Evolutionary conservation across 371 early-diverging fungal genomes (phyloP).

Genomic region (Encephalitozoon hellem): DNA sequence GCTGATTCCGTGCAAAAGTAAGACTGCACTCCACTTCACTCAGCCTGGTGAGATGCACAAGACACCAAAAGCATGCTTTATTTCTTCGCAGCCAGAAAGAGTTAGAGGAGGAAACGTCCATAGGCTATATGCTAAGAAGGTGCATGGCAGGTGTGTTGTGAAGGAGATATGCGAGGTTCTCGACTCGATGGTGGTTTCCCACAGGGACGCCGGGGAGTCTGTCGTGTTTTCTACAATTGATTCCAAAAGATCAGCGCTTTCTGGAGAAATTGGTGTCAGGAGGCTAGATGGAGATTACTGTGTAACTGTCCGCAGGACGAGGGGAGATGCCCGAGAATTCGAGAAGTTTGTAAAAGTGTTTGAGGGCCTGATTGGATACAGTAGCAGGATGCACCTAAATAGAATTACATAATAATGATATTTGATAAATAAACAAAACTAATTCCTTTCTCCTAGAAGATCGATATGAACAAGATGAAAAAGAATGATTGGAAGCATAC

Average conservation of each 20-base stretch:
- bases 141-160: background rate
- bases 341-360: conserved; percentile 51
- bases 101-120: conserved; percentile 14
- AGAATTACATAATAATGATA: background rate
- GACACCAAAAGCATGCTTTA: background rate
- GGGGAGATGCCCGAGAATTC: conserved; percentile 58
- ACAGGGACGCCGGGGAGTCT: background rate
- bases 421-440: background rate
- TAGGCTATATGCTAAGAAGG: conserved; percentile 38
- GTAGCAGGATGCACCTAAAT: background rate
- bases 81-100: conserved; percentile 50
- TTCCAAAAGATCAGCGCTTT: conserved; percentile 44
- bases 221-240: conserved; percentile 57
- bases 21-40: conserved; percentile 13
- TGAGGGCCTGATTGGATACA: background rate
- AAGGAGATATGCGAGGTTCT: conserved; percentile 13
- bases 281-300: conserved; percentile 22
- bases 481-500: background rate
- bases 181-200: conserved; percentile 22
- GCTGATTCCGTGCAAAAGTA: background rate
- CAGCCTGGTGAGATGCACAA: conserved; percentile 33
- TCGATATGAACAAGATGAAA: background rate
- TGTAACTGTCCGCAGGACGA: conserved; percentile 45
- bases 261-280: conserved; percentile 46
- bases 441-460: background rate